phyloP scores from a whole-genome alignment of 1,139 yeast species.

The Insectozyma bohioensis region DNA sequence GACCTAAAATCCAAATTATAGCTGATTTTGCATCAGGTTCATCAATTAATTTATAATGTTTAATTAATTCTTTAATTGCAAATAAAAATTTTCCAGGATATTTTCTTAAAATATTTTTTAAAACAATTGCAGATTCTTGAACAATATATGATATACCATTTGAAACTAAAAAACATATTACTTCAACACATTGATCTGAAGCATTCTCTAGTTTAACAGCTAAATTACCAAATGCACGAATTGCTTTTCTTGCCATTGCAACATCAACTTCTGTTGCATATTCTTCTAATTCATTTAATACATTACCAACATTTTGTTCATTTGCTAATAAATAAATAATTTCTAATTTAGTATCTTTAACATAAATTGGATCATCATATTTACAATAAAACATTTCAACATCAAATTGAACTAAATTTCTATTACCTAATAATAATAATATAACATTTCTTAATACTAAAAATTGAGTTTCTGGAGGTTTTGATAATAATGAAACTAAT shows the following conservation, averaged over 20 bases:
- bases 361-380: conserved; percentile 82
- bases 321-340: conserved; percentile 78
- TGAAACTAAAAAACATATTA: conserved; percentile 57
- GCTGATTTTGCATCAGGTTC: conserved; percentile 83
- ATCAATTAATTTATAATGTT: conserved; percentile 50
- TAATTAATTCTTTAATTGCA: conserved; percentile 41
- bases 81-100: conserved; percentile 56
- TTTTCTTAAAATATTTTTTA: conserved; percentile 73
- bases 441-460: conserved; percentile 80
- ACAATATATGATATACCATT: conserved; percentile 73
- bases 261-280: conserved; percentile 86
- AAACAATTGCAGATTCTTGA: conserved; percentile 77
- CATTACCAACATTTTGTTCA: conserved; percentile 57
- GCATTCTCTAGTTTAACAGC: conserved; percentile 67
- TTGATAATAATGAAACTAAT: conserved; percentile 66
- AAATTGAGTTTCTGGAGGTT: conserved; percentile 84
- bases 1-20: conserved; percentile 82
- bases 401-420: conserved; percentile 61
- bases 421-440: conserved; percentile 65
- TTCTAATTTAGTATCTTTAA: conserved; percentile 88
- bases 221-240: conserved; percentile 85
- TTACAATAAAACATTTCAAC: conserved; percentile 79
- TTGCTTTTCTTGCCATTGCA: conserved; percentile 83
- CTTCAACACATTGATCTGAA: conserved; percentile 64
- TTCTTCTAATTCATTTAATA: conserved; percentile 75